Evolutionary conservation across 1,284 basidiomycete species (phyloP).

Genomic region (Phellinidium pouzarii): DNA sequence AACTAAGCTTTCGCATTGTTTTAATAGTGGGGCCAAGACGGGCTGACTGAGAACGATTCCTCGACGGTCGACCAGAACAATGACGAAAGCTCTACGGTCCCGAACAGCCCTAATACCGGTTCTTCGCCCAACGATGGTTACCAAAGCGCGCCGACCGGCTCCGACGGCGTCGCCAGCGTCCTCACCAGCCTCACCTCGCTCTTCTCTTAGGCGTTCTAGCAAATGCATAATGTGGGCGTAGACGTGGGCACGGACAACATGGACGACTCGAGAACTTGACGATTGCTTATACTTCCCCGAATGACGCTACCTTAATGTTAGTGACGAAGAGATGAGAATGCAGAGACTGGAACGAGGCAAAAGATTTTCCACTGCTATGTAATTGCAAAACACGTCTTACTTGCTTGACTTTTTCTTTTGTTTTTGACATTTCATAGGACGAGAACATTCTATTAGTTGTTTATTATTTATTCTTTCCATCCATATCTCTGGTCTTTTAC

Average conservation of each 20-base stretch:
- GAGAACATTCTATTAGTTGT: neutral
- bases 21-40: constrained; percentile 46
- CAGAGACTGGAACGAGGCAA: neutral
- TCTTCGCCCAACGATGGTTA: constrained; percentile 63
- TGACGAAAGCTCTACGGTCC: constrained; percentile 29
- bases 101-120: constrained; percentile 32
- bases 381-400: neutral
- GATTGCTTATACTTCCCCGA: neutral
- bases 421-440: neutral
- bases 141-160: constrained; percentile 27
- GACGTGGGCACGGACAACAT: neutral
- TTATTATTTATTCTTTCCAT: neutral
- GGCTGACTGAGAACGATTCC: constrained; percentile 34
- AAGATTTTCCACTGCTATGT: neutral
- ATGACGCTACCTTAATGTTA: neutral
- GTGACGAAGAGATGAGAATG: neutral
- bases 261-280: neutral
- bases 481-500: neutral
- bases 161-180: constrained; percentile 10
- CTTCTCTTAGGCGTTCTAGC: constrained; percentile 1
- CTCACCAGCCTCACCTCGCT: constrained; percentile 11
- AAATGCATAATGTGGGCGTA: neutral
- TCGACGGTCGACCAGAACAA: constrained; percentile 28
- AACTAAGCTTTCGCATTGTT: neutral
- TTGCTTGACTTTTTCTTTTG: neutral